Evolutionary conservation across 148 eudicot species (phyloP), one percentile per base, ranked within the genome.

Genomic region (Rhododendron kiyosumense): DNA sequence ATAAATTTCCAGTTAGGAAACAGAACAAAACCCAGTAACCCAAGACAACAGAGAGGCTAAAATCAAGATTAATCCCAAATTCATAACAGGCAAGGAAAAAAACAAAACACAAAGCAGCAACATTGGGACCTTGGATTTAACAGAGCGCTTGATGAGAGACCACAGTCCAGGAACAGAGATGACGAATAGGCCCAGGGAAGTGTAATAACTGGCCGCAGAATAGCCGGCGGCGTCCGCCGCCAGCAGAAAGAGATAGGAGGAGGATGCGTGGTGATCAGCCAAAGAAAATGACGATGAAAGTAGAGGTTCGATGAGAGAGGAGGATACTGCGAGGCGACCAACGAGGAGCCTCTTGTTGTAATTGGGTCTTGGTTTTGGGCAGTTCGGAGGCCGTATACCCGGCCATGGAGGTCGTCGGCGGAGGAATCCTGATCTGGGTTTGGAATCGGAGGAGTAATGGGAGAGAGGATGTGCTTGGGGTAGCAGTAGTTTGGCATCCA

Each of bases 141-240:
- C 98, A n/a, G 98, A 97, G 77, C 99, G 96, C 85, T 97, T 97
- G 87, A 97, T 95, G 86, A 97, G 99, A 45, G 99, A 97, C 99
- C 99, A 97, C 43, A 97, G 94, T 7, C 99, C 99, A 41, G 98
- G 99, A 86, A 97, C 98, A 48, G 98, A 95, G 82, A 97, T 95
- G 76, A 97, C 96, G 88, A 97, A 97, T 22, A 97, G 95, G 84
- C 98, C 99, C 17, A 97, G 90, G 83, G 98, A 97, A 89, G 99
- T 95, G 88, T 97, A 97, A 85, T 97, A 97, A 89, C 99, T 97
- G 65, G 98, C 99, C 61, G 75, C 85, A 0, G 99, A 97, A 86
- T 97, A 97, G 17, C 96, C 94, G 32, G 71, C 87, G 63, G 49
- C 4, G 61, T 49, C 48, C 1, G 67, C 97, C 0, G 95, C 94